Base-by-base conservation (phyloP, 2,329 filamentous ascomycete genomes). In the Fusarium acutatum region DNA sequence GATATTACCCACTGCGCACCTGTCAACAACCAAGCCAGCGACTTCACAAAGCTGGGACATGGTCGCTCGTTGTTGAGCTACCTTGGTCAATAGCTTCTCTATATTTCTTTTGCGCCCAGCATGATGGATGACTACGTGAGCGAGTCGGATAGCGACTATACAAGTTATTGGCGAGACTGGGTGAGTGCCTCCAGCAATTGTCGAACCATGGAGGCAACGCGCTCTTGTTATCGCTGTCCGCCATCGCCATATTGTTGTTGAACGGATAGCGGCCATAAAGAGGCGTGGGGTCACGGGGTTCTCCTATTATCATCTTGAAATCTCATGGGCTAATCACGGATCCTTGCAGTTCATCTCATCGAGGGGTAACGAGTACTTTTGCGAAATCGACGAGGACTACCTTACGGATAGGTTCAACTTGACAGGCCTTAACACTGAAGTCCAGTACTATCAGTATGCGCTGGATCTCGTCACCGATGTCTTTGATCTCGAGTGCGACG, bases 101-200 rank as follows among this genome's bases (percentile, higher is more conserved):
- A 60, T 54, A 59, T 59, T 37, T 63, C 50, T 28, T 61, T 43
- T 46, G 68, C 54, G 66, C 63, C 73, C 64, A 72, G 60, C 71
- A 86, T 81, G 79, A 98, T 98, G 96, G 96, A 98, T 82, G 96
- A 98, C 85, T 98, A 96, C 84, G 95, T 94, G 76, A 98, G 95
- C 81, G 96, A 99, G 84, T 97, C 95, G 18, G 96, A 99, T 82
- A 98, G 95, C 84, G 96, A 99, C 86, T 99, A 98, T 83, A 98
- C 96, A 54, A 98, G 95, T 84, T 99, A 98, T 84, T 99, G 96
- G 96, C 89, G 96, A 83, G 96, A 99, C 85, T 99, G 96, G 96
- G 96, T 98, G 87, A 86, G 94, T 91, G 38, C 46, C 50, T 37
- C 32, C 38, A 28, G 41, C 44, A 61, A 46, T 38, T 54, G 34